Conservation (phyloP, 306 rosid genomes). For the Amphicarpaea edgeworthii region DNA sequence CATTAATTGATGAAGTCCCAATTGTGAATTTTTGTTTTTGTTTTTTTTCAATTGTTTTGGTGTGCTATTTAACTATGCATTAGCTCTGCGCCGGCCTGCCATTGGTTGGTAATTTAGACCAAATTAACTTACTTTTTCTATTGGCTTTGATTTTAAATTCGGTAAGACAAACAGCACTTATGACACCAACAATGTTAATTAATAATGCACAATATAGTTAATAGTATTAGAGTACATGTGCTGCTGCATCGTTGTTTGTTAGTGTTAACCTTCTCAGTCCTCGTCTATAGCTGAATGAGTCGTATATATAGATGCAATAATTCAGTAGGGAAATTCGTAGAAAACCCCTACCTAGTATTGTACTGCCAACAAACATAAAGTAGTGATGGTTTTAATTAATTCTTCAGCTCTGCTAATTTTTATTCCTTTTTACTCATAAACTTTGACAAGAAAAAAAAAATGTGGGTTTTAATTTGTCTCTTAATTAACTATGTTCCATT, state of each 20-base stretch:
- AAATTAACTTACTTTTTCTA: not conserved
- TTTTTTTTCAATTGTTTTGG: not conserved
- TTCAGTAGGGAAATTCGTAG: not conserved
- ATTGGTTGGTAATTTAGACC: constrained; percentile 14
- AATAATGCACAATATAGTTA: not conserved
- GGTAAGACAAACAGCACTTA: not conserved
- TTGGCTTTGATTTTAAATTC: not conserved
- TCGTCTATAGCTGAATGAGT: not conserved
- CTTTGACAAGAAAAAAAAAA: not conserved
- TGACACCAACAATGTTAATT: not conserved
- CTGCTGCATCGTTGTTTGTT: not conserved
- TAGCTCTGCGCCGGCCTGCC: constrained; percentile 44
- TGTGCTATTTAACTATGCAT: constrained; percentile 16
- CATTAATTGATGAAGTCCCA: not conserved
- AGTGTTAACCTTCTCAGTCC: constrained; percentile 9
- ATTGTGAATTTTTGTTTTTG: not conserved
- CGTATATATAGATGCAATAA: not conserved
- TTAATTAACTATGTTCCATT: not conserved
- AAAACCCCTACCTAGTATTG: not conserved
- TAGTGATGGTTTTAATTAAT: constrained; percentile 3
- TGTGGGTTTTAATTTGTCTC: not conserved
- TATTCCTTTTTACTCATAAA: not conserved
- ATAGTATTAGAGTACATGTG: not conserved
- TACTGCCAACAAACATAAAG: not conserved
- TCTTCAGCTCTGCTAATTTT: not conserved